Evolutionary conservation across 2,329 filamentous ascomycete genomes (phyloP), one percentile per base, ranked within the genome.

Genomic region (Aspergillus arachidicola): DNA sequence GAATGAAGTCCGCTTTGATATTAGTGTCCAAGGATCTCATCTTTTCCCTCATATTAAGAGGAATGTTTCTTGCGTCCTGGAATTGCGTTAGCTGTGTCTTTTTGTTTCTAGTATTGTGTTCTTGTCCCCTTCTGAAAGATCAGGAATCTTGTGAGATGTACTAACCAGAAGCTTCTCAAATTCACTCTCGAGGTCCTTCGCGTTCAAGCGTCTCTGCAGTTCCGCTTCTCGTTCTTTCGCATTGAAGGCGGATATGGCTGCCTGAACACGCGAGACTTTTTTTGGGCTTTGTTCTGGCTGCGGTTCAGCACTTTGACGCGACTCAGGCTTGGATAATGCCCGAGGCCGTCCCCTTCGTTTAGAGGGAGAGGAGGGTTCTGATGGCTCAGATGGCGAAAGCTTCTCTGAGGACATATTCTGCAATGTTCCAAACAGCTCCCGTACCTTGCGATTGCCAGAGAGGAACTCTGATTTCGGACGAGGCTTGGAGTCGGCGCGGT

Each of bases 1-100:
- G 89, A 71, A 98, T 93, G 72, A 99, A 96, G 74, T 98, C 94
- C 75, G 93, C 92, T 80, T 99, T 99, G 81, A 98, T 94, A 41
- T 91, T 91, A 68, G 92, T 86, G 66, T 92, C 93, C 64, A 99
- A 82, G 61, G 89, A 94, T 53, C 94, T 87, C 93, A 99, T 97
- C 80, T 96, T 96, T 77, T 94, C 93, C 60, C 94, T 86, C 83
- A 97, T 93, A 67, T 97, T 91, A 73, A 96, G 92, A 3, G 94
- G 94, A 60, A 98, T 96, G 72, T 98, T 97, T 67, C 94, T 87
- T 21, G 94, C 89, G 75, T 97, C 93, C 78, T 96, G 76, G 87
- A 30, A 14, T 21, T 1, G 14, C 14, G 57, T 69, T 63, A 69
- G 66, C 36, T 21, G 19, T n/a, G 6, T 6, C 50, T n/a, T 7